Base-by-base conservation (phyloP, 345 rosid genomes). In the Hibiscus trionum region DNA sequence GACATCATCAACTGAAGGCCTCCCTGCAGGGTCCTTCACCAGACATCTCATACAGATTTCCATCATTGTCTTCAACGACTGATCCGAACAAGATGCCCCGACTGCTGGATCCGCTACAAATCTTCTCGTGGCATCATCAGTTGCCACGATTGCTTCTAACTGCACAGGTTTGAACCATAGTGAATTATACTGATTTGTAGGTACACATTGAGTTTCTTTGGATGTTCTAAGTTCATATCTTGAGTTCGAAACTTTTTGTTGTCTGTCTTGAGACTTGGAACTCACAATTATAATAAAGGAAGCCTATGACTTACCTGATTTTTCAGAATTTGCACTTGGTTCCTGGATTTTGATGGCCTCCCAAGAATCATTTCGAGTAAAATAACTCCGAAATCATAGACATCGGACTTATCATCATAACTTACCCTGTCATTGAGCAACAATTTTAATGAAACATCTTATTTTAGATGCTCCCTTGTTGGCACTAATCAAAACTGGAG, bases 1-100 rank as follows among this genome's bases (percentile, higher is more conserved):
- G 15, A 95, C 85, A 72, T 95, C 99, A 73, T 95, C 99, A 42
- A 95, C 76, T 2, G 99, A 88, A 33, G 97, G 97, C 53, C 93
- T 79, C 2, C 88, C 91, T 29, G 64, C 70, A 8, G 91, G 88
- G 11, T 87, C 83, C 77, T 82, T 82, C 2, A 75, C 85, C 63
- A 95, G 82, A 77, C 97, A 95, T 77, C 97, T 84, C 59, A 81
- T 64, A 39, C 93, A 87, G 31, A 95, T 86, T 79, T 89, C 97
- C 84, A 85, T 85, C 87, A 82, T 83, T 11, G 99, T 92, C 83
- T 84, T 88, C 71, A 89, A 64, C 19, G 99, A 90, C 75, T 92
- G 91, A 53, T 88, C 92, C 14, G 93, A 85, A 61, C 92, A 90
- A 62, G 81, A 73, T 46, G 73, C 88, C 56, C 68, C 77, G 11